Conservation (phyloP, 371 early-diverging fungal genomes). For the Phascolomyces articulosus region DNA sequence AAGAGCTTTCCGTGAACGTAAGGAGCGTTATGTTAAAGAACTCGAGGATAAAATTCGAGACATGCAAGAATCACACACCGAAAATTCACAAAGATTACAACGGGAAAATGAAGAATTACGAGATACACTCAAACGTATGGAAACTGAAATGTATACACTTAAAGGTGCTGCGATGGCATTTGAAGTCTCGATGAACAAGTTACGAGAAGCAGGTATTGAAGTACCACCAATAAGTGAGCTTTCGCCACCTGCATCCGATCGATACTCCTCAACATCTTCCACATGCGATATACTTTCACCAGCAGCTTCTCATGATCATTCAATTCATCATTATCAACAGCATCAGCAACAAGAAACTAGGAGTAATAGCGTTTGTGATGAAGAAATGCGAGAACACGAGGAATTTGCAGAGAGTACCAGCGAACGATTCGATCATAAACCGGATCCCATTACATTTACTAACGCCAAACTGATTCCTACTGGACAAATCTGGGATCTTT, state of each 20-base stretch:
- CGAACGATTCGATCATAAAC: constrained; percentile 23
- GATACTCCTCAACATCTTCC: constrained; percentile 4
- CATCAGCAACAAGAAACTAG: background rate
- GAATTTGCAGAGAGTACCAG: constrained; percentile 20
- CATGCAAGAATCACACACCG: constrained; percentile 39
- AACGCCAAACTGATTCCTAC: constrained; percentile 15
- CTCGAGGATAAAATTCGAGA: constrained; percentile 62
- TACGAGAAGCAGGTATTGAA: constrained; percentile 26
- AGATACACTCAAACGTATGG: constrained; percentile 19
- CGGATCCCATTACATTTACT: constrained; percentile 16
- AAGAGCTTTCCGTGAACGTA: constrained; percentile 70
- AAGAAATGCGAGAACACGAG: constrained; percentile 11
- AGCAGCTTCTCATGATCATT: background rate
- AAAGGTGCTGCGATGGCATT: constrained; percentile 30
- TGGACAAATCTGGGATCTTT: constrained; percentile 46
- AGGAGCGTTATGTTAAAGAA: constrained; percentile 62
- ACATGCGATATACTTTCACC: background rate
- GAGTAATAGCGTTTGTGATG: constrained; percentile 5
- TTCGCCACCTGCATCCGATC: constrained; percentile 12
- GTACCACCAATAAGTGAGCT: constrained; percentile 10
- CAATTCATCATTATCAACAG: background rate
- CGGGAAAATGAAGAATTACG: constrained; percentile 27
- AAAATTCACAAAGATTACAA: constrained; percentile 12
- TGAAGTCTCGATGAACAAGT: constrained; percentile 23
- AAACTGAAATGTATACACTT: constrained; percentile 31